Evolutionary conservation across 495 filamentous ascomycete genomes (phyloP).

Genomic region (Lentithecium fluviatile): DNA sequence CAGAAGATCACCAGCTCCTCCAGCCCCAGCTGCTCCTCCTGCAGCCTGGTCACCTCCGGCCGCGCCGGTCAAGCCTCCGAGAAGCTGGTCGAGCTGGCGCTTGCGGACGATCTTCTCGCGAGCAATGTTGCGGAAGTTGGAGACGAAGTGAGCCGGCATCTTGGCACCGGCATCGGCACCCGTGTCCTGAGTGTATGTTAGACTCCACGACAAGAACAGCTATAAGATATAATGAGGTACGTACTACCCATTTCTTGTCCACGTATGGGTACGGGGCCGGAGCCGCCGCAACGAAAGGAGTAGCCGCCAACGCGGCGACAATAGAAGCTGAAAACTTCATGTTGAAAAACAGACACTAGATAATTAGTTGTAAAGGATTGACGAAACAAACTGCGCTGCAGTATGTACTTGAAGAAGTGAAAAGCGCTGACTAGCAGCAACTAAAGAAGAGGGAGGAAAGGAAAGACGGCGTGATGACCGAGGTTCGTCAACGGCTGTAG

Average conservation of each 20-base stretch:
- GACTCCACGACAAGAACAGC: not conserved
- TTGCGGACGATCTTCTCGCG: slow-evolving; percentile 6
- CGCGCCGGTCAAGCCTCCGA: slow-evolving; percentile 9
- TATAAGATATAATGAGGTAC: not conserved
- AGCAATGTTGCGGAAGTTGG: not conserved
- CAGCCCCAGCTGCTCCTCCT: slow-evolving; percentile 3
- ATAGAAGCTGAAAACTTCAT: slow-evolving; percentile 16
- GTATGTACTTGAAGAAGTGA: not conserved
- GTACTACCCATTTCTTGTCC: slow-evolving; percentile 1
- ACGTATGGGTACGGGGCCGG: slow-evolving; percentile 7
- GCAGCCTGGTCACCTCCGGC: slow-evolving; percentile 5
- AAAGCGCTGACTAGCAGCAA: slow-evolving; percentile 19
- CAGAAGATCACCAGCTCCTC: not conserved
- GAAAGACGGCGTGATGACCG: not conserved
- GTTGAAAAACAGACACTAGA: not conserved
- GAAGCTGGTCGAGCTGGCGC: slow-evolving; percentile 22
- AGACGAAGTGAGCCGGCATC: slow-evolving; percentile 14
- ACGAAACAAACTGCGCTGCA: slow-evolving; percentile 8
- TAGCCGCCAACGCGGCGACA: slow-evolving; percentile 7
- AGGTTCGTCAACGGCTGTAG: not conserved
- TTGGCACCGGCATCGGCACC: not conserved
- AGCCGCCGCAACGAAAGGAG: slow-evolving; percentile 8
- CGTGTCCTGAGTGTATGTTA: slow-evolving; percentile 4
- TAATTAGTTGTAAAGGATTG: not conserved
- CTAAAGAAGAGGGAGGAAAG: slow-evolving; percentile 1